Base-by-base conservation (phyloP, 2,329 filamentous ascomycete species). In the Aquanectria penicillioides region DNA sequence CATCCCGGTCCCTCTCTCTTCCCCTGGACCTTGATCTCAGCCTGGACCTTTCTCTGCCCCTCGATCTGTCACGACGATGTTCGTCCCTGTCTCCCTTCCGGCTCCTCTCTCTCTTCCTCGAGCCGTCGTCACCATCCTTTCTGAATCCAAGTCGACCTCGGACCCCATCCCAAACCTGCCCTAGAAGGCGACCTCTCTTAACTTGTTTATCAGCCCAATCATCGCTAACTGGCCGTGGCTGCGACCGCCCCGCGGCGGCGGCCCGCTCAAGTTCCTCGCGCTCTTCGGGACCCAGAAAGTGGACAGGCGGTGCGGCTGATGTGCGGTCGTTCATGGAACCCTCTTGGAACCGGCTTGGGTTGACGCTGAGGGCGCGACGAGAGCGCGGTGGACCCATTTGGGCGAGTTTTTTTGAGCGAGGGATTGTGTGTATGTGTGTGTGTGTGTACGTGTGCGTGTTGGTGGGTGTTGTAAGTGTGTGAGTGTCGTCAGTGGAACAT, bases 291-390 rank as follows among this genome's bases (percentile, higher is more conserved):
- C 74, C 86, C 36, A 90, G 81, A 73, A 91, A 93, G 34, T 86
- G 82, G 38, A 84, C 81, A 0, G 91, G 91, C 23, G 92, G 92
- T 58, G 82, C 85, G 57, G 86, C 83, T 70, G 90, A 94, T 26
- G 86, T 81, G 64, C 91, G 88, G 75, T 96, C 92, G 70, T 89
- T 92, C 91, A 97, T 94, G 69, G 90, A 94, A 34, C 90, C 93
- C 77, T 97, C 93, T 31, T 89, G 69, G 84, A 96, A 81, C 77
- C 87, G 73, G 78, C 86, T 80, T 33, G 66, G 50, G 17, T 51
- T 56, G 66, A 74, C 75, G 60, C 66, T 74, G 53, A 60, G 62
- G 26, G 68, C 68, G 76, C 59, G 77, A 72, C 58, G 76, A 72
- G 60, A 71, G 56, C 57, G 65, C 29, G 72, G 69, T 10, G 70